phyloP scores from a whole-genome alignment of 805 yeast genomes.

The Wickerhamomyces queroliae region DNA sequence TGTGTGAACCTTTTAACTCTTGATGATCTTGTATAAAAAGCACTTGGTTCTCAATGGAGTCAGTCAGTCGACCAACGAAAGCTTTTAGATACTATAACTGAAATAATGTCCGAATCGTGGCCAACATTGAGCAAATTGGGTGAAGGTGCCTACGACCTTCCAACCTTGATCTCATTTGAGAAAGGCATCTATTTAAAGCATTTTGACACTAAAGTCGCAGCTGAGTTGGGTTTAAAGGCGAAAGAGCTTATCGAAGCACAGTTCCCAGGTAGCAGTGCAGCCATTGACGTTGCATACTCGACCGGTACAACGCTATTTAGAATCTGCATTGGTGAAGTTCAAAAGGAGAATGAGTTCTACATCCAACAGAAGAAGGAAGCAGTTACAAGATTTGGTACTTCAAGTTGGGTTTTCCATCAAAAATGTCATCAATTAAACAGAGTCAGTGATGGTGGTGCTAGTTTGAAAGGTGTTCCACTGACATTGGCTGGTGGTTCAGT shows the following conservation, averaged over 20 bases:
- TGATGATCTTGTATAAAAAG: too few relatives aligned
- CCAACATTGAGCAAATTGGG: background rate
- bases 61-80: background rate
- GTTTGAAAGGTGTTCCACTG: conserved; percentile 38
- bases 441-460: conserved; percentile 33
- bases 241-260: conserved; percentile 25
- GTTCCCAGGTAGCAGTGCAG: conserved; percentile 21
- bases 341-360: conserved; percentile 51
- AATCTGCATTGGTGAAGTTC: conserved; percentile 23
- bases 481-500: conserved; percentile 59
- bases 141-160: background rate
- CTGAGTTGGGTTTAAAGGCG: conserved; percentile 37
- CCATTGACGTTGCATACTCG: conserved; percentile 41
- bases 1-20: too few relatives aligned
- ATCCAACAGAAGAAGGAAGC: conserved; percentile 42
- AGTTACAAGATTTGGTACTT: conserved; percentile 39
- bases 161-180: background rate
- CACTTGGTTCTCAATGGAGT: too few relatives aligned
- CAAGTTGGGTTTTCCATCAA: conserved; percentile 42
- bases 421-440: conserved; percentile 31
- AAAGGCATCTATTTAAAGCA: background rate
- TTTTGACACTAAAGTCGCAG: conserved; percentile 24
- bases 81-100: background rate
- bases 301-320: conserved; percentile 45
- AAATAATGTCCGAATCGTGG: background rate